Conservation (phyloP, 1,139 yeast species). For the Kurtzmaniella quercitrusa region DNA sequence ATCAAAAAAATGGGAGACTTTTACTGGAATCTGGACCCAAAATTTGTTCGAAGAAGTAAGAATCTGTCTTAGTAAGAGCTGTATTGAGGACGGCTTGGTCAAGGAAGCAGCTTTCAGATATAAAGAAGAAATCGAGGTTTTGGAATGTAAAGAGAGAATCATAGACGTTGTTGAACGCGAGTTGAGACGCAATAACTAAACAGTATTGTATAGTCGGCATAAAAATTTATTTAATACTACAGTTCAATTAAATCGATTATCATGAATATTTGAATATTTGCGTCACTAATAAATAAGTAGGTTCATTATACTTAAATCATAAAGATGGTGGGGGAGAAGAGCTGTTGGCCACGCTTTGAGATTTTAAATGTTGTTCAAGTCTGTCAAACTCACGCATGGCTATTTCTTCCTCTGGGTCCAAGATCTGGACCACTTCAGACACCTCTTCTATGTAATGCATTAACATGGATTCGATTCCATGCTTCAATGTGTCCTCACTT, state of each 20-base stretch:
- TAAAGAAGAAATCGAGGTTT: slow-evolving; percentile 18
- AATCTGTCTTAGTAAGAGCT: slow-evolving; percentile 30
- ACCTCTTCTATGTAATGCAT: slow-evolving; percentile 85
- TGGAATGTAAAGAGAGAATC: slow-evolving; percentile 17
- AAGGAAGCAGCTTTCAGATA: slow-evolving; percentile 28
- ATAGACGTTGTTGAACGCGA: slow-evolving; percentile 9
- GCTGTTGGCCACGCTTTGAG: slow-evolving; percentile 12
- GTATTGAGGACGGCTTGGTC: slow-evolving; percentile 37
- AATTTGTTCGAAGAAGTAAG: slow-evolving; percentile 34
- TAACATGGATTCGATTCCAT: slow-evolving; percentile 82
- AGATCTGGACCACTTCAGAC: slow-evolving; percentile 65
- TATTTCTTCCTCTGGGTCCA: slow-evolving; percentile 44
- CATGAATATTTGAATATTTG: slow-evolving; percentile 9
- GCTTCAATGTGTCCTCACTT: slow-evolving; percentile 71
- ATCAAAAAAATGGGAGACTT: slow-evolving; percentile 34
- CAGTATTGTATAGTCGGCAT: too few relatives aligned
- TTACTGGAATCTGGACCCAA: slow-evolving; percentile 26
- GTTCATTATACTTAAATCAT: not conserved
- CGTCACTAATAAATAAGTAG: not conserved
- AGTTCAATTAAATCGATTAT: not conserved
- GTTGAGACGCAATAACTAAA: not conserved
- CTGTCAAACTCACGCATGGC: slow-evolving; percentile 71
- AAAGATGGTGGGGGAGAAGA: slow-evolving; percentile 28
- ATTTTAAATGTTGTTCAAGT: slow-evolving; percentile 43
- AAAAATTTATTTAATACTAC: too few relatives aligned